Conservation (phyloP, 2,329 filamentous ascomycete species). For the Rutstroemia sp. region DNA sequence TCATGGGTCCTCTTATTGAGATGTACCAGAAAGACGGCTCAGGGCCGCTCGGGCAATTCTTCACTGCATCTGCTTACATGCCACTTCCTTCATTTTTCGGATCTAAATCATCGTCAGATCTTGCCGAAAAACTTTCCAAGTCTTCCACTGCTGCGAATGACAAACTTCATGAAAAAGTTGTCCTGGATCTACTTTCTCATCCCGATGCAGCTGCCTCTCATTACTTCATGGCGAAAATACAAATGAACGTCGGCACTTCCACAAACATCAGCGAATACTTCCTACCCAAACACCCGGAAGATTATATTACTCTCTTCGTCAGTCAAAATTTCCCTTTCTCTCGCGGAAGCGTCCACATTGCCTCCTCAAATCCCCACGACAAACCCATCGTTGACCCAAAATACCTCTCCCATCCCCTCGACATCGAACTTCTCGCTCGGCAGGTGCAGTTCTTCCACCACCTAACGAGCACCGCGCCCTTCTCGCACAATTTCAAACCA, state of each 20-base stretch:
- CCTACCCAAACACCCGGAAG: neutral
- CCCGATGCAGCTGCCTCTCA: neutral
- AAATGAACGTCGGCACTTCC: neutral
- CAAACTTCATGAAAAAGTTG: neutral
- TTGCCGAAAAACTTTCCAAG: neutral
- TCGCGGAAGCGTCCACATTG: conserved; percentile 35
- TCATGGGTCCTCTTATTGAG: neutral
- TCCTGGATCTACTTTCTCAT: neutral
- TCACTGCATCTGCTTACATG: neutral
- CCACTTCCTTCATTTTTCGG: neutral
- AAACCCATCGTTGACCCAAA: conserved; percentile 32
- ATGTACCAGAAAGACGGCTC: neutral
- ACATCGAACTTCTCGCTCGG: neutral
- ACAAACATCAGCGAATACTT: neutral
- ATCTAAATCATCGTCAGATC: neutral
- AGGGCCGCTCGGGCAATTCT: neutral
- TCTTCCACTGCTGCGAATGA: neutral
- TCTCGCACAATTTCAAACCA: neutral
- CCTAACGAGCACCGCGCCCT: neutral
- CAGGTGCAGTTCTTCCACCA: neutral
- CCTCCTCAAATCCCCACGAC: conserved; percentile 24
- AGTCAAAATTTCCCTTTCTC: conserved; percentile 35
- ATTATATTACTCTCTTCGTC: conserved; percentile 24
- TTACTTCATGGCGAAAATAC: neutral
- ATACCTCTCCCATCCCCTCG: conserved; percentile 27